A percentile compares a stretch with the other conserved stretches of the same genome.
Conservation (phyloP, 2,329 filamentous ascomycete species). For the Sporothrix phasma region DNA sequence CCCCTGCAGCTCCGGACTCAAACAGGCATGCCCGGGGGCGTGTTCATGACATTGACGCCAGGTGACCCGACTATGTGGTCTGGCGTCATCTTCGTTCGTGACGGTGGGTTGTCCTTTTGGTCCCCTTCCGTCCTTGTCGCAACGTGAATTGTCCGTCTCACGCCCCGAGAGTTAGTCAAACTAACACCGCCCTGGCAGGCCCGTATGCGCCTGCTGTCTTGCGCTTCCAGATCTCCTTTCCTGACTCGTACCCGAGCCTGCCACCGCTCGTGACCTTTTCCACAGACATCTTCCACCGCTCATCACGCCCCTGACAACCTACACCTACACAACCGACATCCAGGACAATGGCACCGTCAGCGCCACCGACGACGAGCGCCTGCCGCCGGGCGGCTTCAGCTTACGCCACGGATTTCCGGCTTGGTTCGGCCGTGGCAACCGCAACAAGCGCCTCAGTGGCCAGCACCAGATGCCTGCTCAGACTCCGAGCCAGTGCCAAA, state of each 20-base stretch:
- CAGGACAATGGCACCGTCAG: conserved; percentile 69
- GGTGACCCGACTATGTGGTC: conserved; percentile 76
- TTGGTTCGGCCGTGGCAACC: conserved; percentile 64
- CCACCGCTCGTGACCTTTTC: conserved; percentile 81
- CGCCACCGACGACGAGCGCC: conserved; percentile 69
- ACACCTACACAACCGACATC: conserved; percentile 77
- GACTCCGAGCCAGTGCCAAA: conserved; percentile 11
- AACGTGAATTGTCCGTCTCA: too few species aligned
- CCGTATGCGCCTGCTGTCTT: conserved; percentile 82
- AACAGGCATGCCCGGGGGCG: conserved; percentile 70
- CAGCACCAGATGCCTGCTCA: conserved; percentile 25
- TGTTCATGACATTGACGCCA: conserved; percentile 77
- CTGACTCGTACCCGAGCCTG: conserved; percentile 64
- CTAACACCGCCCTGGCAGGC: conserved; percentile 42
- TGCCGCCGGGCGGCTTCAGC: conserved; percentile 85
- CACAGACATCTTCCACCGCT: conserved; percentile 90
- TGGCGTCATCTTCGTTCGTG: conserved; percentile 82
- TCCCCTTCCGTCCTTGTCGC: too few species aligned
- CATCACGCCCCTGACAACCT: conserved; percentile 85
- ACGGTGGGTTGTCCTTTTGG: conserved; percentile 56
- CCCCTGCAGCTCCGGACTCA: conserved; percentile 59
- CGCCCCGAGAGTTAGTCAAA: too few species aligned
- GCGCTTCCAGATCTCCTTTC: conserved; percentile 84
- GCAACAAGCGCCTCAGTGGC: conserved; percentile 35
- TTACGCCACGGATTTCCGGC: conserved; percentile 80